phyloP scores from a whole-genome alignment of 805 yeast species.

The Myxozyma neotropica region DNA sequence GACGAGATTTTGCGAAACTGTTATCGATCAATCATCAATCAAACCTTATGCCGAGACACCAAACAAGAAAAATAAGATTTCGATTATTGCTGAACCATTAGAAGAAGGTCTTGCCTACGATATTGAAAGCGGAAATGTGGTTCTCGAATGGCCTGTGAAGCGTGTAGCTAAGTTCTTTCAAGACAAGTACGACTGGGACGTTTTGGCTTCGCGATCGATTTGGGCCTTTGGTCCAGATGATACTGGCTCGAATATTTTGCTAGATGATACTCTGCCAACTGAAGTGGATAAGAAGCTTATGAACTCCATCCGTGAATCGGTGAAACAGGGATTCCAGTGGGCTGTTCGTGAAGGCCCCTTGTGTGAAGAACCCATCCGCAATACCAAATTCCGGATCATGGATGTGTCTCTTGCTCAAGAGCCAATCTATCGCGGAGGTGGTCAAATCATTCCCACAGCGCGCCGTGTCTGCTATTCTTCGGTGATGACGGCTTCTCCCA shows the following conservation, averaged over 20 bases:
- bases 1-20: constrained; percentile 77
- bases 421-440: constrained; percentile 55
- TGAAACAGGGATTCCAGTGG: constrained; percentile 83
- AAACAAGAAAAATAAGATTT: constrained; percentile 57
- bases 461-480: constrained; percentile 85
- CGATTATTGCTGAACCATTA: constrained; percentile 77
- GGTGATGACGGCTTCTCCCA: constrained; percentile 73
- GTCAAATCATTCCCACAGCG: constrained; percentile 74
- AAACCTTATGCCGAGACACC: constrained; percentile 64
- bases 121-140: constrained; percentile 54
- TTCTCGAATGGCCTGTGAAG: constrained; percentile 44
- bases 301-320: constrained; percentile 52
- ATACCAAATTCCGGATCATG: constrained; percentile 69
- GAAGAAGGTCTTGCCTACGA: constrained; percentile 57
- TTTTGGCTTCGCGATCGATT: constrained; percentile 75
- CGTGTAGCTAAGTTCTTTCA: constrained; percentile 58
- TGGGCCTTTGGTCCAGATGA: constrained; percentile 75
- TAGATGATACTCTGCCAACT: constrained; percentile 73
- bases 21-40: constrained; percentile 63
- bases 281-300: constrained; percentile 65
- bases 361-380: constrained; percentile 79
- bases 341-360: constrained; percentile 85
- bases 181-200: constrained; percentile 73
- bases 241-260: constrained; percentile 54
- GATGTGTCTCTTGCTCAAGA: constrained; percentile 58